These are phyloP conservation scores for Mycena pura DNA, from an alignment of 768 basidiomycete genomes.

Conservation along the genomic window DNA sequence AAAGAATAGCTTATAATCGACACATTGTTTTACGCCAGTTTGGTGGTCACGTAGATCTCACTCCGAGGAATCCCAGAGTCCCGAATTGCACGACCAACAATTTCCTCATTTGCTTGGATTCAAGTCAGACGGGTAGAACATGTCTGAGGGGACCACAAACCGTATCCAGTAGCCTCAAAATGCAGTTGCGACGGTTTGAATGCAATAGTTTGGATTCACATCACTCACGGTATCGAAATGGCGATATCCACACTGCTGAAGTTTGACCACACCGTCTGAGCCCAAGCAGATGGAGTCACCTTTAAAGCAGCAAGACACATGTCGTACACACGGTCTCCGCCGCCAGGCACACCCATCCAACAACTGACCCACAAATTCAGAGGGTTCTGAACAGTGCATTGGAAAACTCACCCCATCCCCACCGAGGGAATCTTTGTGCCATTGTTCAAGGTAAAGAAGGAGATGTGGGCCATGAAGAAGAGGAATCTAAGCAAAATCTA, in stretches of 20 bases:
- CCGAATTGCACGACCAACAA: constrained; percentile 52
- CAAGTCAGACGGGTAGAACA: not conserved
- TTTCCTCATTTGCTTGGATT: constrained; percentile 48
- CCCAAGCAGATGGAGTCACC: constrained; percentile 21
- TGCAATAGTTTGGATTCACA: not conserved
- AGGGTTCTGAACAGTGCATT: constrained; percentile 32
- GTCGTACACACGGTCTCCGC: constrained; percentile 47
- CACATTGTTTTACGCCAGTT: constrained; percentile 37
- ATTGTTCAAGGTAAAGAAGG: constrained; percentile 26
- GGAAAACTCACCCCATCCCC: constrained; percentile 25
- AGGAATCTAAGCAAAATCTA: no score
- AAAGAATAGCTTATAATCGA: no score
- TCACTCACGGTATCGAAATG: constrained; percentile 50
- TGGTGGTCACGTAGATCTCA: constrained; percentile 58
- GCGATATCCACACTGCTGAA: constrained; percentile 48
- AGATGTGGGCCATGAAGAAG: constrained; percentile 25
- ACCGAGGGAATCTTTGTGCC: constrained; percentile 30
- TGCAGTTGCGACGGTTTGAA: not conserved
- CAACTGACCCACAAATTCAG: constrained; percentile 27
- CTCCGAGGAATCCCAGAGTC: constrained; percentile 52
- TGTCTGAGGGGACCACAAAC: constrained; percentile 9
- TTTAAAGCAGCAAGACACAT: constrained; percentile 45
- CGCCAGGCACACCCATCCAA: constrained; percentile 47
- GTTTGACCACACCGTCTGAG: not conserved
- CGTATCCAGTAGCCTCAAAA: constrained; percentile 36